Base-by-base conservation (phyloP, 2,329 filamentous ascomycete genomes). In the Scedosporium minutisporum region DNA sequence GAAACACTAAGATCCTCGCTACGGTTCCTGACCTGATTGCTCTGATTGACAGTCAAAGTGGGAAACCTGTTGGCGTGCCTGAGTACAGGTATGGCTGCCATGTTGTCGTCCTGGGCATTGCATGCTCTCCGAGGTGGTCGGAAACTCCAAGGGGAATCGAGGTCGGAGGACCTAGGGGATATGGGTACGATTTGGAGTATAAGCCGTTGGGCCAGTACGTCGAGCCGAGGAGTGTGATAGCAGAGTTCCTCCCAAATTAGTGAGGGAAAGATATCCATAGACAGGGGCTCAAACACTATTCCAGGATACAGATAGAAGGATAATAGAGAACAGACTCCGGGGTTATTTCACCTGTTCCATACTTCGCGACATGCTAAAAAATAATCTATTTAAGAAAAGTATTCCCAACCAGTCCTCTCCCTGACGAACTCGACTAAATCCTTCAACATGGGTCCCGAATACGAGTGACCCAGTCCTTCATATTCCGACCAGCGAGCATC, bases 391-490 rank as follows among this genome's bases (percentile, higher is more conserved):
- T 5, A 5, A 27, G 25, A 27, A 27, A 27, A 27, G 25, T 6
- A 57, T 25, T 25, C 9, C 53, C 12, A 29, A 57, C 9, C n/a
- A 0, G 23, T 57, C 9, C 33, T 29, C n/a, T 25, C 18, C 18
- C 18, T 62, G 12, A 77, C 60, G 59, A 77, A 77, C 7, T 59
- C 42, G 14, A 71, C 65, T 10, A 80, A 69, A 60, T 79, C 72
- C 4, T 61, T 46, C 6, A 80, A 63, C 75, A 80, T 79, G 27
- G 72, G 67, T 1, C 67, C 63, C 1, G 74, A 77, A 60, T 80
- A 77, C 75, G 77, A 80, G 64, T 83, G 80, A 0, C 72, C 78
- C 1, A 80, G 67, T 0, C 68, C 73, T 4, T 69, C 64, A 62
- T 82, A 82, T 70, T 59, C 25, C 75, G 64, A 0, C 74, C 75